These are phyloP conservation scores for Sclerotinia minor DNA, from an alignment of 2,329 filamentous ascomycete species.

Conservation along the genomic window DNA sequence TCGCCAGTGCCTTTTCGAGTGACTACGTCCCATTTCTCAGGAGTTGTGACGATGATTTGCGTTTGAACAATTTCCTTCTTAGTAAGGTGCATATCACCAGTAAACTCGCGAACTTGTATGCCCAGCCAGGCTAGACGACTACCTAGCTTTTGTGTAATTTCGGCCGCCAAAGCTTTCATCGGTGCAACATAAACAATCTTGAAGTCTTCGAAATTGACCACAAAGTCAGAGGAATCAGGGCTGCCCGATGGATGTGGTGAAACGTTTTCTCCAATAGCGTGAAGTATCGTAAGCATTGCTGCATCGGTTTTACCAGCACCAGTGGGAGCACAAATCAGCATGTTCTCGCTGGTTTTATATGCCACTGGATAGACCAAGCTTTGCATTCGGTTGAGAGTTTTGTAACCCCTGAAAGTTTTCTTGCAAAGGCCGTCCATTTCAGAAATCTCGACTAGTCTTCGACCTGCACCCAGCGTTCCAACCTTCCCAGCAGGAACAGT, in stretches of 20 bases:
- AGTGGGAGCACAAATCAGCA: constrained; percentile 97
- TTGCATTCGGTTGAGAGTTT: constrained; percentile 94
- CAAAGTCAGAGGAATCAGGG: constrained; percentile 72
- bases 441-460: constrained; percentile 74
- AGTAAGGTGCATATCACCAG: constrained; percentile 97
- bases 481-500: constrained; percentile 79
- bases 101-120: constrained; percentile 87
- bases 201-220: constrained; percentile 82
- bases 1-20: constrained; percentile 96
- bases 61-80: constrained; percentile 95
- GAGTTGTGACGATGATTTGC: constrained; percentile 97
- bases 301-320: constrained; percentile 99
- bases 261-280: constrained; percentile 83
- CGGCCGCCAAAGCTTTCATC: constrained; percentile 97
- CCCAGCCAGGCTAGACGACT: constrained; percentile 92
- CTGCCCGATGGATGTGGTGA: constrained; percentile 77
- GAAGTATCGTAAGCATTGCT: constrained; percentile 93
- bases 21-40: constrained; percentile 99
- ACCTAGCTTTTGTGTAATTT: constrained; percentile 91
- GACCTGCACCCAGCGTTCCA: constrained; percentile 69
- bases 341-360: constrained; percentile 95
- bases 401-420: constrained; percentile 93
- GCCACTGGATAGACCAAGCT: constrained; percentile 93
- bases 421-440: constrained; percentile 87
- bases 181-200: constrained; percentile 98